Base-by-base conservation (phyloP, 169 alveolate genomes). In the Plasmodium blacklocki region DNA sequence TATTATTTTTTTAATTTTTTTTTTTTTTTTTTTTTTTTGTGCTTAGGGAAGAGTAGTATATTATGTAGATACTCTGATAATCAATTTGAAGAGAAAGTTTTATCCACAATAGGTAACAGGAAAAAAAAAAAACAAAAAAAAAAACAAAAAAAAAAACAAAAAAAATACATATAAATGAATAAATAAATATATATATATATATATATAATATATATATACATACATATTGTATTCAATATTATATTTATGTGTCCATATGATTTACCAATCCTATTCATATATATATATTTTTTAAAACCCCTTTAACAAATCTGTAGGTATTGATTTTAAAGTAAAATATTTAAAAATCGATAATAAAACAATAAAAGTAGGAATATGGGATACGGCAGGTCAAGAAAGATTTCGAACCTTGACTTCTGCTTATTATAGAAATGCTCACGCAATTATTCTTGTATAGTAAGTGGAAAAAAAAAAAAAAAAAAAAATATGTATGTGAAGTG, bases 321-420 rank as follows among this genome's bases (percentile, higher is more conserved):
- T 73, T 19, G 87, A 73, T 23, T 73, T 73, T 47, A 73, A 73
- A 56, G 87, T 73, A 29, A 73, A 73, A 43, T 73, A 73, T 14
- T 52, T 73, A 43, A 73, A 56, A 73, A 73, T 73, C 11, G 87
- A 73, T 47, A 73, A 73, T 19, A 73, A 73, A 29, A 73, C 87
- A 0, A 73, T 73, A 18, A 98, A 98, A 91, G 99, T 99, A 15
- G 98, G 98, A 72, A 98, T 98, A 93, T 97, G 99, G 99, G 99
- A 98, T 80, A 98, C 99, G 15, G 99, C 99, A 9, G 99, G 99
- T 23, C 98, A 98, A 91, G 99, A 98, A 91, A 93, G 99, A 32
- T 98, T 98, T 74, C 74, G 99, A 58, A 97, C 98, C 49, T 97
- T 98, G 19, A 98, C 99, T 0, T 95, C 97, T 59, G 97, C 99